Percentiles rank a stretch among this genome's conserved stretches.
Evolutionary conservation across 208 protist species (phyloP).

Genomic region (Strigomonas culicis): DNA sequence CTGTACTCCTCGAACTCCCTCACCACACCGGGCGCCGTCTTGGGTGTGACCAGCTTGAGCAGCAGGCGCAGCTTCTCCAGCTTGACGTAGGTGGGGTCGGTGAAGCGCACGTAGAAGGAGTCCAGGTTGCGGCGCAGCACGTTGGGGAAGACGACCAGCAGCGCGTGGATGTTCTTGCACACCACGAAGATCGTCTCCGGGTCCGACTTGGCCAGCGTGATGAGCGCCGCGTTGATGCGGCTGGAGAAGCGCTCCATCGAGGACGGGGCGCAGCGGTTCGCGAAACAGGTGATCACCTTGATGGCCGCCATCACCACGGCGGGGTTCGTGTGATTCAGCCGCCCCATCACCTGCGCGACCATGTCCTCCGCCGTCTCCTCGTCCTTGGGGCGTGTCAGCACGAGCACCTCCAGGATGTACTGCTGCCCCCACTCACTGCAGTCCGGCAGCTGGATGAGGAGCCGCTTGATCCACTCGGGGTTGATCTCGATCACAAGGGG

Average conservation of each 20-base stretch:
- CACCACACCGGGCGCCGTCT: conserved; percentile 92
- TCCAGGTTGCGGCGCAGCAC: conserved; percentile 90
- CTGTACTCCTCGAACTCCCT: conserved; percentile 98
- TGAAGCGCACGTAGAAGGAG: conserved; percentile 99
- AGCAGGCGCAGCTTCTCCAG: conserved; percentile 99
- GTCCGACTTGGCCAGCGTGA: conserved; percentile 79
- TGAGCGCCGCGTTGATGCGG: conserved; percentile 96
- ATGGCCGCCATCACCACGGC: conserved; percentile 98
- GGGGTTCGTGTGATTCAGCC: conserved; percentile 97
- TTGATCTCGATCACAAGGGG: conserved; percentile 42
- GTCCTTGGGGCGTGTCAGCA: conserved; percentile 68
- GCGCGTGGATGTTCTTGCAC: conserved; percentile 98
- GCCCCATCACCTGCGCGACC: conserved; percentile 92
- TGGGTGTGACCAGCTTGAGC: conserved; percentile 94
- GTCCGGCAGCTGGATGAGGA: conserved; percentile 95
- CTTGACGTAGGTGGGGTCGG: conserved; percentile 99
- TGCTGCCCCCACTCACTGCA: conserved; percentile 99
- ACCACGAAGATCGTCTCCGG: conserved; percentile 98
- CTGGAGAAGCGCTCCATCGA: conserved; percentile 56
- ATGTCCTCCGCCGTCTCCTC: conserved; percentile 86
- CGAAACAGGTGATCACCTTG: conserved; percentile 88
- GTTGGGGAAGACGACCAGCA: conserved; percentile 96
- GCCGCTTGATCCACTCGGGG: conserved; percentile 86
- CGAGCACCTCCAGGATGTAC: conserved; percentile 95
- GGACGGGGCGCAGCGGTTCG: conserved; percentile 55